These are phyloP conservation scores for Endotrypanum monterogeii DNA, from an alignment of 208 protist species.

Conservation along the genomic window DNA sequence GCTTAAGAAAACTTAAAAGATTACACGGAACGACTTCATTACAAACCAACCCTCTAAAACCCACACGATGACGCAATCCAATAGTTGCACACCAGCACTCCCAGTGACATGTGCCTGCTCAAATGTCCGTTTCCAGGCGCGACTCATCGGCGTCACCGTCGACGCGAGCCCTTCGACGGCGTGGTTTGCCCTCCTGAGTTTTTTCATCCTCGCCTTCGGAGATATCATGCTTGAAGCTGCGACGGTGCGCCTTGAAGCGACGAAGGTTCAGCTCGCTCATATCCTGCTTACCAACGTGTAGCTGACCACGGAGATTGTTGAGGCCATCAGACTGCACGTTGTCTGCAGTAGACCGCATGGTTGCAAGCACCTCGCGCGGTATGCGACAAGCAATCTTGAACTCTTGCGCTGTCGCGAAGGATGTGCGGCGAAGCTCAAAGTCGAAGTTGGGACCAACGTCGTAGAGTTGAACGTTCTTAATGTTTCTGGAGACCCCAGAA, in stretches of 20 bases:
- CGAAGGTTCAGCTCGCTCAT: slow-evolving; percentile 74
- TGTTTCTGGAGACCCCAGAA: slow-evolving; percentile 36
- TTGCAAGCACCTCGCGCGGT: slow-evolving; percentile 61
- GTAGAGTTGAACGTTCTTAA: slow-evolving; percentile 65
- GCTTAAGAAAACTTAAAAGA: neutral
- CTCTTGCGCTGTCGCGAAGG: slow-evolving; percentile 75
- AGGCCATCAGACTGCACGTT: slow-evolving; percentile 78
- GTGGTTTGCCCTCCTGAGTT: slow-evolving; percentile 1
- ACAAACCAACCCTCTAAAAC: neutral
- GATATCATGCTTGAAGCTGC: slow-evolving; percentile 1
- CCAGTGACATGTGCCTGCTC: neutral
- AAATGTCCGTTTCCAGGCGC: slow-evolving; percentile 32
- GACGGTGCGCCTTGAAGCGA: slow-evolving; percentile 82
- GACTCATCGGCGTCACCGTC: slow-evolving; percentile 11
- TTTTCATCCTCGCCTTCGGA: slow-evolving; percentile 15
- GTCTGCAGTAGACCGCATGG: slow-evolving; percentile 55
- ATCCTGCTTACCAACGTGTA: slow-evolving; percentile 86
- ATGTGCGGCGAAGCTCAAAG: slow-evolving; percentile 71
- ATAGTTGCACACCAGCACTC: neutral
- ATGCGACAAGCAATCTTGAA: slow-evolving; percentile 78
- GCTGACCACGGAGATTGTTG: slow-evolving; percentile 79
- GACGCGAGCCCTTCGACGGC: slow-evolving; percentile 12
- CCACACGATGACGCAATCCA: too few species aligned
- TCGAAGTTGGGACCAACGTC: slow-evolving; percentile 90
- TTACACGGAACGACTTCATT: neutral